These are phyloP conservation scores for Fagus crenata DNA, from an alignment of 306 rosid species.

Conservation along the genomic window DNA sequence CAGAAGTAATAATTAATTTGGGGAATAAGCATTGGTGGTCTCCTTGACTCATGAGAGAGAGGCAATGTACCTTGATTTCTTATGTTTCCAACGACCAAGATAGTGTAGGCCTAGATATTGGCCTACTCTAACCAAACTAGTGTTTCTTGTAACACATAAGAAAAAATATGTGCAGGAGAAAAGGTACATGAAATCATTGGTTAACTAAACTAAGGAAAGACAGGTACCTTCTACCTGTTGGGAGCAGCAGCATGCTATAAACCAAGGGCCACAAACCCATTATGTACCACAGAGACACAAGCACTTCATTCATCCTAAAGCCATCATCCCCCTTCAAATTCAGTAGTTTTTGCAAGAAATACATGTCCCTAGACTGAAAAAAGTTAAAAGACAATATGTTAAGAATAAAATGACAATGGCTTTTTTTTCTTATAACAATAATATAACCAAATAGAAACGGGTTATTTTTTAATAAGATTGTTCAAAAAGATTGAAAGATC, in stretches of 20 bases:
- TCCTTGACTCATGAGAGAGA: background rate
- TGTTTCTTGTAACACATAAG: background rate
- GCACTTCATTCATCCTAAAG: constrained; percentile 77
- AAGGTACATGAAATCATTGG: background rate
- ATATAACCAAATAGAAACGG: background rate
- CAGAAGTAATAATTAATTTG: background rate
- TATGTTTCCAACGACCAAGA: background rate
- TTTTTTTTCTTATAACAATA: background rate
- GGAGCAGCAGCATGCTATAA: constrained; percentile 77
- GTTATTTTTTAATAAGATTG: background rate
- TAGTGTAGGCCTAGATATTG: background rate
- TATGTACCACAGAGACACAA: constrained; percentile 79
- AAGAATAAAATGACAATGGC: background rate
- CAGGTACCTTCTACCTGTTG: constrained; percentile 83
- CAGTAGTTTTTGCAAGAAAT: constrained; percentile 79
- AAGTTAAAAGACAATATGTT: background rate
- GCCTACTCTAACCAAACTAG: constrained; percentile 5
- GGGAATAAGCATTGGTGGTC: background rate
- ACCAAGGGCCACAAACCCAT: constrained; percentile 96
- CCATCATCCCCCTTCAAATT: constrained; percentile 81
- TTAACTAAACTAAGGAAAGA: constrained; percentile 6
- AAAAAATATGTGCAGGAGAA: constrained; percentile 9
- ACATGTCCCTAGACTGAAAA: constrained; percentile 65
- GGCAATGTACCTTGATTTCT: background rate
- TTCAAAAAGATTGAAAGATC: background rate